Conservation (phyloP, 345 rosid genomes). For the Boechera retrofracta region DNA sequence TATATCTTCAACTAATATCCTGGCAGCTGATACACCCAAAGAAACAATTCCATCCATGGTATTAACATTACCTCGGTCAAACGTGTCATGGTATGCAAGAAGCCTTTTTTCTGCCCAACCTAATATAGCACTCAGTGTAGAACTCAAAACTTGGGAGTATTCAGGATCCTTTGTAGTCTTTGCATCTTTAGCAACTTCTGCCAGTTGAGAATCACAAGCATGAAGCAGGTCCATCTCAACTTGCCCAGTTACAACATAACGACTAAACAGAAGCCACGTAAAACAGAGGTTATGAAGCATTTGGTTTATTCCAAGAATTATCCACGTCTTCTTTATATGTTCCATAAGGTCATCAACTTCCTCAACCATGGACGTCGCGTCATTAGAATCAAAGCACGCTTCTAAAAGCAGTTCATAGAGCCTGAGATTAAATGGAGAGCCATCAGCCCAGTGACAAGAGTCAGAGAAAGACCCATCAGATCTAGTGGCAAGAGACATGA, state of each 20-base stretch:
- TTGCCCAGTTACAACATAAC: conserved; percentile 82
- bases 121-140: conserved; percentile 79
- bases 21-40: conserved; percentile 86
- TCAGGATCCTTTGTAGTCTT: conserved; percentile 87
- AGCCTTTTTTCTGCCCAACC: conserved; percentile 99
- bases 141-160: conserved; percentile 80
- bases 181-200: conserved; percentile 93
- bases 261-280: conserved; percentile 90
- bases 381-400: conserved; percentile 81
- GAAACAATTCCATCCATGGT: conserved; percentile 90
- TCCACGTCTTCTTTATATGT: conserved; percentile 97
- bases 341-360: conserved; percentile 97
- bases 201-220: conserved; percentile 77
- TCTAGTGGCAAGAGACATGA: conserved; percentile 78
- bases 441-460: conserved; percentile 98
- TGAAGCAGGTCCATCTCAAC: conserved; percentile 77
- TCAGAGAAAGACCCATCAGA: conserved; percentile 86
- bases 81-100: conserved; percentile 96
- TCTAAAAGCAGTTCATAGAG: conserved; percentile 87
- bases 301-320: conserved; percentile 83
- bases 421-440: conserved; percentile 81
- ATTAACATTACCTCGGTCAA: conserved; percentile 66
- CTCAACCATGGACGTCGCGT: conserved; percentile 72
- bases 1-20: conserved; percentile 90
- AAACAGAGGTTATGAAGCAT: conserved; percentile 86